Base-by-base conservation (phyloP, 2,329 filamentous ascomycete genomes). In the Exutisphaerella laricina region DNA sequence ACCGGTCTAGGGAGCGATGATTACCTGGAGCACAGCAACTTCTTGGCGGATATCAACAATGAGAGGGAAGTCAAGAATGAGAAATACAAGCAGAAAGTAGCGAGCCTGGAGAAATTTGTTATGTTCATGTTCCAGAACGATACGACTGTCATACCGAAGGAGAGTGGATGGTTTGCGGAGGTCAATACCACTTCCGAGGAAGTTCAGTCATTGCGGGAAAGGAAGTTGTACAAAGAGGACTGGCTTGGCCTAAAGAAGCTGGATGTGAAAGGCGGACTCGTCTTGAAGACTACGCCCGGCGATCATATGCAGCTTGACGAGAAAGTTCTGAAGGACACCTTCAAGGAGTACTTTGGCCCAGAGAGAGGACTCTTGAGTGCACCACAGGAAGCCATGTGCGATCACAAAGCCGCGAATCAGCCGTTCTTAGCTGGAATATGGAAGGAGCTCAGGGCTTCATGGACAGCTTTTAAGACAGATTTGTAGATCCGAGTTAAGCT, bases 21-120 rank as follows among this genome's bases (percentile, higher is more conserved):
- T 21, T 98, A 97, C 62, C 76, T 97, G 14, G 78, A 82, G 53
- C 64, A 79, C 61, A 92, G 85, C 57, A 90, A 89, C 63, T 96
- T 94, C 66, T 72, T 98, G 6, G 92, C 90, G 7, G 90, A 97
- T 61, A 83, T 97, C 68, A 98, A 98, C 68, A 97, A 97, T 64
- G 92, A 98, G 75, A 77, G 89, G 8, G 58, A 53, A 36, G 48
- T 70, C 41, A 94, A 94, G 77, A 95, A 88, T 58, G 58, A 66
- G 25, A 74, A 69, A 9, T 98, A 97, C 65, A 80, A 76, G 61
- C 66, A 75, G 55, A 85, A 90, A 60, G 54, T 98, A 35, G 75
- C 74, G 5, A 66, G 59, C 23, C 63, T 98, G 61, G 78, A 85
- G 58, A 84, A 83, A 56, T 52, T 35, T 12, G 87, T 85, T 50